Evolutionary conservation across 768 basidiomycete genomes (phyloP).

Genomic region (Gymnopilus dilepis): DNA sequence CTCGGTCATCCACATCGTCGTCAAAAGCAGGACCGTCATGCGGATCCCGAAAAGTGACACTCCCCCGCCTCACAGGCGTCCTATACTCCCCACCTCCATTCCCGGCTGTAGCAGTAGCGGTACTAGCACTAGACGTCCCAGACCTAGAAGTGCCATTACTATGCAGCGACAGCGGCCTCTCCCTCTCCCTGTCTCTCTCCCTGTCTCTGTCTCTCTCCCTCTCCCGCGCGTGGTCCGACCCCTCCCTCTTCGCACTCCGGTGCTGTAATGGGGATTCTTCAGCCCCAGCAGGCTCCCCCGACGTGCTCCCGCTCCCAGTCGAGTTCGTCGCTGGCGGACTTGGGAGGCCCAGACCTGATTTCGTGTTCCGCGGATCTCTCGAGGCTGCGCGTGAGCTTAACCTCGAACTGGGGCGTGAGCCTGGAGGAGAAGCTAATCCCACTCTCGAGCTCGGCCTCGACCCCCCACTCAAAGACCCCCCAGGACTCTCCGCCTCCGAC

Average conservation of each 20-base stretch:
- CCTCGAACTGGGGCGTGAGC: too few species aligned
- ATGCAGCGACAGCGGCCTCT: slow-evolving; percentile 31
- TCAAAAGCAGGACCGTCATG: slow-evolving; percentile 19
- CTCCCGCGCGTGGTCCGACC: slow-evolving; percentile 41
- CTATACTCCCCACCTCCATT: slow-evolving; percentile 14
- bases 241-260: too few species aligned
- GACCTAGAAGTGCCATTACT: slow-evolving; percentile 38
- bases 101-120: too few species aligned
- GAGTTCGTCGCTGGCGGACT: slow-evolving; percentile 88
- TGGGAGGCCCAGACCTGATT: slow-evolving; percentile 77
- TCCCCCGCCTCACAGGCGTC: slow-evolving; percentile 19
- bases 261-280: too few species aligned
- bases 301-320: slow-evolving; percentile 77
- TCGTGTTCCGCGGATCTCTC: too few species aligned
- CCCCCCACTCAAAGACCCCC: background rate
- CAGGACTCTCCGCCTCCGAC: slow-evolving; percentile 30
- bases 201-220: background rate
- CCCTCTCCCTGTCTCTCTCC: background rate
- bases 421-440: too few species aligned
- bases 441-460: slow-evolving; percentile 8
- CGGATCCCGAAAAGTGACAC: slow-evolving; percentile 7
- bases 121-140: too few species aligned
- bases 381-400: too few species aligned
- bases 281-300: slow-evolving; percentile 50
- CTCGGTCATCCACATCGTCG: slow-evolving; percentile 18